Evolutionary conservation across 106 monocot genomes (phyloP), one percentile per base, ranked within the genome.

Genomic region (Ottelia alismoides): DNA sequence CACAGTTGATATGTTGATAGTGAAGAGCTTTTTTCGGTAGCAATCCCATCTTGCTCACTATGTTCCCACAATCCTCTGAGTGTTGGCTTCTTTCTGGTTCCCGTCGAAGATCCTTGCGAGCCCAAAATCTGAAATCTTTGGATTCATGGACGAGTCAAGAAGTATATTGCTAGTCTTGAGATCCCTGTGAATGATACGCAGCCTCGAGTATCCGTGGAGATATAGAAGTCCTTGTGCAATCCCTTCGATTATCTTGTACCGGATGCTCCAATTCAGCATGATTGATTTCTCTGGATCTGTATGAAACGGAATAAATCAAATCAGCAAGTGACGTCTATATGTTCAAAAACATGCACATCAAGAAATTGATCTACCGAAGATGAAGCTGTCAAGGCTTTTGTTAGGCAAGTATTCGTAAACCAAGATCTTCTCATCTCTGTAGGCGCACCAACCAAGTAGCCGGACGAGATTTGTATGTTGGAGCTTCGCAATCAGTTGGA

Each of bases 371-470:
- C 1, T 28, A 67, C 66, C 66, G 27, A 57, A 67, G 12, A 67
- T 31, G 20, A 67, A 32, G 4, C 11, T 30, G 20, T 67, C 57
- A 25, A 67, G 40, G 51, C 67, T 67, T 35, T 67, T 57, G 57
- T 67, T 67, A 22, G 67, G 57, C 50, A 67, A 25, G 57, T 49
- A 58, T 46, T 67, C 67, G 28, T 67, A 67, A 12, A 67, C 58
- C 12, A 67, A 56, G 1, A 67, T 67, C 32, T 30, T 67, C 31
- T 67, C 67, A 1, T 67, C 49, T 24, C 23, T 47, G 40, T 35
- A n/a, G 30, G 24, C 17, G 57, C 67, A 67, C 56, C 67, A 67
- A 57, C 67, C 56, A 12, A 67, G 50, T 31, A 67, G 57, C 23
- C 32, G 29, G 2, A 67, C 67, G 11, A 67, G 58, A 5, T 67